Conservation (phyloP, 352 stramenopile species). For the Globisporangium splendens region DNA sequence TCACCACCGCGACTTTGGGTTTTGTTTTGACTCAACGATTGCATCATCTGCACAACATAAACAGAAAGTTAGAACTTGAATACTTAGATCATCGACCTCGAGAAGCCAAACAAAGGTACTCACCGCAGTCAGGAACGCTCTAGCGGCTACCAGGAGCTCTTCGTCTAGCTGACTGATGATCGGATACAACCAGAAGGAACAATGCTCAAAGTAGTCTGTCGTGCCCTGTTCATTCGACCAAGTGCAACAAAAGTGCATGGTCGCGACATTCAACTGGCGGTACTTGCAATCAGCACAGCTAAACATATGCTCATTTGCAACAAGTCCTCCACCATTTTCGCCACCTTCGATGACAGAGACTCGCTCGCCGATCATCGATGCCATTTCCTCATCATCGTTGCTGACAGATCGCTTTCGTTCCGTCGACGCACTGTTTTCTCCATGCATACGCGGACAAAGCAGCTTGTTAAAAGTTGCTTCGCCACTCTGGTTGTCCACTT, state of each 20-base stretch:
- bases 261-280: slow-evolving; percentile 67
- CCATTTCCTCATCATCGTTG: slow-evolving; percentile 45
- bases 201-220: slow-evolving; percentile 90
- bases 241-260: slow-evolving; percentile 86
- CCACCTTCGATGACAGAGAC: slow-evolving; percentile 23
- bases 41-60: slow-evolving; percentile 39
- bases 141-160: slow-evolving; percentile 72
- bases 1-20: slow-evolving; percentile 69
- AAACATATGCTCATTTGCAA: slow-evolving; percentile 69
- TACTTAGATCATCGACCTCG: background rate
- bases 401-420: slow-evolving; percentile 35
- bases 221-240: slow-evolving; percentile 88
- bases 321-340: slow-evolving; percentile 33
- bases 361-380: slow-evolving; percentile 34
- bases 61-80: background rate
- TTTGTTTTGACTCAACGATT: slow-evolving; percentile 63
- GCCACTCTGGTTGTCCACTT: slow-evolving; percentile 85
- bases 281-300: slow-evolving; percentile 84
- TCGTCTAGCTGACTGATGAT: slow-evolving; percentile 84
- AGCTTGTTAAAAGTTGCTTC: slow-evolving; percentile 85
- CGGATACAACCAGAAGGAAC: slow-evolving; percentile 82
- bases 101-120: slow-evolving; percentile 2
- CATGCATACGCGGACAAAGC: slow-evolving; percentile 67
- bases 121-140: slow-evolving; percentile 76
- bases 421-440: slow-evolving; percentile 11